These are phyloP conservation scores for Zygotorulaspora danielsina DNA, from an alignment of 805 yeast species.

Conservation along the genomic window DNA sequence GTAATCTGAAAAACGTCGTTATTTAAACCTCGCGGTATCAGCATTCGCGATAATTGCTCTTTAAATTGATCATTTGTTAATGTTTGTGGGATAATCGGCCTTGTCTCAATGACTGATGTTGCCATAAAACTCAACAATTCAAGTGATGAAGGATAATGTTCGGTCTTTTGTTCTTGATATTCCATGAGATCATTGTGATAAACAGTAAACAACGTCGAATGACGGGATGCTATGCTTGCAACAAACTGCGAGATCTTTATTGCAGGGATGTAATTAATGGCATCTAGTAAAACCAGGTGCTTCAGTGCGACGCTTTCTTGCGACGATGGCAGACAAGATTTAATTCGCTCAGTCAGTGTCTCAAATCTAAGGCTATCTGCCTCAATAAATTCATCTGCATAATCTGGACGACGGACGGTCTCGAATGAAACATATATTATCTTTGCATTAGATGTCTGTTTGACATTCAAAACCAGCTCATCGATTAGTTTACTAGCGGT, in stretches of 20 bases:
- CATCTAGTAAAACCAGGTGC: constrained; percentile 56
- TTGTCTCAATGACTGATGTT: constrained; percentile 61
- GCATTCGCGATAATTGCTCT: constrained; percentile 37
- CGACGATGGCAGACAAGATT: constrained; percentile 23
- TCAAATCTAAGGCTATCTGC: constrained; percentile 33
- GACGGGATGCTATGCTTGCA: constrained; percentile 46
- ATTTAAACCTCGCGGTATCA: constrained; percentile 53
- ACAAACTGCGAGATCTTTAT: constrained; percentile 48
- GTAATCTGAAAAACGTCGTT: constrained; percentile 42
- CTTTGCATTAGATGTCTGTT: constrained; percentile 27
- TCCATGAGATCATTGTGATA: constrained; percentile 45
- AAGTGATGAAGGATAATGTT: constrained; percentile 52
- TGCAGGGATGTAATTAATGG: constrained; percentile 55
- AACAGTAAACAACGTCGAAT: constrained; percentile 43
- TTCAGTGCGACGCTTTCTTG: constrained; percentile 27
- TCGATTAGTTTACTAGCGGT: constrained; percentile 52
- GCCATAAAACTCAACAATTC: constrained; percentile 65
- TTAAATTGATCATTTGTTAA: constrained; percentile 49
- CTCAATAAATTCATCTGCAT: constrained; percentile 46
- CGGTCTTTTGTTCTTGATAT: constrained; percentile 16
- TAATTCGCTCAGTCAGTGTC: constrained; percentile 19
- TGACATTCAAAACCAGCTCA: constrained; percentile 51
- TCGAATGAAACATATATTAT: constrained; percentile 65
- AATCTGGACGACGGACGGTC: constrained; percentile 50
- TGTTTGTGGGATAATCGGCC: constrained; percentile 38